Percentiles rank a stretch among this genome's conserved stretches.
phyloP scores from a whole-genome alignment of 805 yeast genomes.

The Wickerhamomyces bisporus region DNA sequence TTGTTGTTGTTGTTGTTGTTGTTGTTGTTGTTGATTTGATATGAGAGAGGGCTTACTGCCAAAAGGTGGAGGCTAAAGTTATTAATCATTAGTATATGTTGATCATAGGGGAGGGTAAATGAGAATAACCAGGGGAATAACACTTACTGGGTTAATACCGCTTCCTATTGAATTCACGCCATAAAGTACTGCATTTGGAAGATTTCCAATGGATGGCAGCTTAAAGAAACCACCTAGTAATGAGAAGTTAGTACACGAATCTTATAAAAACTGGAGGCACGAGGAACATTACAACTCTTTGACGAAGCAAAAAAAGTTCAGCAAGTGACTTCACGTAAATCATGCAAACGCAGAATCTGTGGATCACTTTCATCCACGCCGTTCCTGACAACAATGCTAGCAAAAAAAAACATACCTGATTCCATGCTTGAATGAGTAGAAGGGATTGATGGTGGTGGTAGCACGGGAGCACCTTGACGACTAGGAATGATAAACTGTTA shows the following conservation, averaged over 20 bases:
- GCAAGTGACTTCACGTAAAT: no score
- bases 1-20: neutral
- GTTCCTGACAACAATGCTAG: no score
- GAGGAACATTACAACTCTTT: neutral
- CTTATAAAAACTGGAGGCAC: neutral
- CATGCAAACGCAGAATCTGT: no score
- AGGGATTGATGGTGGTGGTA: conserved; percentile 49
- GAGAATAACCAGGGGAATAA: no score
- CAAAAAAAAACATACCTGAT: conserved; percentile 18
- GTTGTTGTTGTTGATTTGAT: neutral
- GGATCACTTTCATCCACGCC: no score
- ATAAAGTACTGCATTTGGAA: conserved; percentile 13
- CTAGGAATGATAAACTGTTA: conserved; percentile 24
- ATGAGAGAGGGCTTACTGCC: conserved; percentile 3
- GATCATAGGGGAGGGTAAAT: neutral
- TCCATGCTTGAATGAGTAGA: conserved; percentile 21
- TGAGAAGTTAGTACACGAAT: conserved; percentile 12
- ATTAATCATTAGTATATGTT: neutral
- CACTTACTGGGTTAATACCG: conserved; percentile 12
- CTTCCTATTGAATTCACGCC: conserved; percentile 15
- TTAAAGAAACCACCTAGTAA: conserved; percentile 15
- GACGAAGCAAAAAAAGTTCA: no score
- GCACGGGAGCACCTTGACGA: conserved; percentile 52
- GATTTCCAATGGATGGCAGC: conserved; percentile 19
- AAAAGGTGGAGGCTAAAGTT: conserved; percentile 11